phyloP scores from a whole-genome alignment of 495 filamentous ascomycete genomes.

The Penicillium ochrochloron region DNA sequence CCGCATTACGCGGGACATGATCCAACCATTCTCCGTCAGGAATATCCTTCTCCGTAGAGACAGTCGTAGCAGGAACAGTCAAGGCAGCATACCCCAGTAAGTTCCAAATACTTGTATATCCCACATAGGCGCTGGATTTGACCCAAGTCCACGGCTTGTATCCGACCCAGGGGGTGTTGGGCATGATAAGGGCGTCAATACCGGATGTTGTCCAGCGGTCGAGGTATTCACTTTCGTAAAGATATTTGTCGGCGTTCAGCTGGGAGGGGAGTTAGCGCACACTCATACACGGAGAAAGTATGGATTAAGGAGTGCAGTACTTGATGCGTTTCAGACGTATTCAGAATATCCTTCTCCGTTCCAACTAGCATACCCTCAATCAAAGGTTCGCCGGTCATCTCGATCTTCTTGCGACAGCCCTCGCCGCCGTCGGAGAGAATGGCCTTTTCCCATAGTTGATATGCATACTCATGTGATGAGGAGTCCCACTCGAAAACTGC shows the following conservation, averaged over 20 bases:
- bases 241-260: conserved; percentile 42
- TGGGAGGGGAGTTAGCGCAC: conserved; percentile 14
- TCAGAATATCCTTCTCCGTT: conserved; percentile 36
- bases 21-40: conserved; percentile 38
- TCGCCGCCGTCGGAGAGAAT: conserved; percentile 64
- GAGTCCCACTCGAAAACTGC: conserved; percentile 53
- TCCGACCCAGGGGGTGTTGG: conserved; percentile 59
- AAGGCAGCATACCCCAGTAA: conserved; percentile 66
- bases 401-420: conserved; percentile 52
- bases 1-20: conserved; percentile 44
- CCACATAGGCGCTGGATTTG: conserved; percentile 60
- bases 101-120: conserved; percentile 72
- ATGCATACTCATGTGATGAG: conserved; percentile 36
- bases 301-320: conserved; percentile 8
- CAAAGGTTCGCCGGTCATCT: conserved; percentile 59
- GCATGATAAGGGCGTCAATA: conserved; percentile 70
- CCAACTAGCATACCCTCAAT: conserved; percentile 56
- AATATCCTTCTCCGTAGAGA: conserved; percentile 34
- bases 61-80: conserved; percentile 55
- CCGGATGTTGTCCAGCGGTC: conserved; percentile 59
- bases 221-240: conserved; percentile 39
- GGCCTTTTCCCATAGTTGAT: conserved; percentile 51
- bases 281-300: background rate
- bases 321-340: conserved; percentile 32
- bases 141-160: conserved; percentile 53